Conservation (phyloP, 768 basidiomycete genomes). For the Auricularia cornea region DNA sequence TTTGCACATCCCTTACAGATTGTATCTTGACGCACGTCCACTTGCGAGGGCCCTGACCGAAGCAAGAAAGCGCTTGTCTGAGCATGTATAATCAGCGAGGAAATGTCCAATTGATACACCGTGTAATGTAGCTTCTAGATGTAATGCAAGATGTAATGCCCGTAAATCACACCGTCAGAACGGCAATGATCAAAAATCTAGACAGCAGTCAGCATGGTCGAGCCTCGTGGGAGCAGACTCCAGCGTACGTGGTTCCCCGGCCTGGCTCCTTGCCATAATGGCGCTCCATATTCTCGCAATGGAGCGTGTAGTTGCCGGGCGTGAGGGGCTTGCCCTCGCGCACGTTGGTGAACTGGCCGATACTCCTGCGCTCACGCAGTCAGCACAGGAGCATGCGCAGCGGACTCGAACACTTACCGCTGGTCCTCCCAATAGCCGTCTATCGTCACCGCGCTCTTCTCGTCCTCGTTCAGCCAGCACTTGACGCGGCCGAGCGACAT, state of each 20-base stretch:
- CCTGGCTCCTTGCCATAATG: background rate
- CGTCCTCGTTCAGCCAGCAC: conserved; percentile 1
- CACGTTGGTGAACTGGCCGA: conserved; percentile 1
- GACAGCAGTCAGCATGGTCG: background rate
- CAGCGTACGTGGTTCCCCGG: background rate
- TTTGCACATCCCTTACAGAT: too few relatives aligned
- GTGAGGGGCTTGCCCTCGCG: background rate
- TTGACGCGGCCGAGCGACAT: background rate
- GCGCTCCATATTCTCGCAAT: background rate
- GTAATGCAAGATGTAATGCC: too few relatives aligned
- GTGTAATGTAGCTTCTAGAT: too few relatives aligned
- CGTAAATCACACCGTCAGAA: background rate
- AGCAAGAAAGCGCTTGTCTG: too few relatives aligned
- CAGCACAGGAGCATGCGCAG: background rate
- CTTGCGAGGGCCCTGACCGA: too few relatives aligned
- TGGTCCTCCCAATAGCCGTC: background rate
- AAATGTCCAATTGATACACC: too few relatives aligned
- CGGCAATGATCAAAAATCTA: background rate
- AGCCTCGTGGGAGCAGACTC: background rate
- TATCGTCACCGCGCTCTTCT: background rate
- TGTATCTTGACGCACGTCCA: too few relatives aligned
- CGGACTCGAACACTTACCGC: background rate
- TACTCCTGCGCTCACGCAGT: background rate
- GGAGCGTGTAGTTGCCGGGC: background rate
- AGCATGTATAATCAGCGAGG: too few relatives aligned